Evolutionary conservation across 345 rosid species (phyloP).

Genomic region (Pugionium dolabratum): DNA sequence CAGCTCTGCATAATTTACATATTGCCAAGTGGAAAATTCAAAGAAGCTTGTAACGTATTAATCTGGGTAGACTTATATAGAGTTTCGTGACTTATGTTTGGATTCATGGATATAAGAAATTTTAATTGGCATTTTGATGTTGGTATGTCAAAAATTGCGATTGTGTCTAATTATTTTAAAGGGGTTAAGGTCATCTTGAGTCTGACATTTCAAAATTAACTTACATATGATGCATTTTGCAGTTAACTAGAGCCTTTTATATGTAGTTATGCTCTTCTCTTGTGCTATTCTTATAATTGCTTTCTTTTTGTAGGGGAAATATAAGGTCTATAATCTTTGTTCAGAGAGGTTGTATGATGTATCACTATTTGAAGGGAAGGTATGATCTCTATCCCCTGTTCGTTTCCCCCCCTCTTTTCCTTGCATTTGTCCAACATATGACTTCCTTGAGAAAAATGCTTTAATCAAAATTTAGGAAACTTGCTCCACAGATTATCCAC

Average conservation of each 20-base stretch:
- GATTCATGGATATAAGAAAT: no score
- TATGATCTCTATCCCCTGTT: conserved; percentile 23
- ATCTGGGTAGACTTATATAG: no score
- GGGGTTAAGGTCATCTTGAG: neutral
- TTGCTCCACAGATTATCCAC: neutral
- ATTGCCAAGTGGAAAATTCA: no score
- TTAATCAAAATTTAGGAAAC: neutral
- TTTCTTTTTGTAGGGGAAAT: conserved; percentile 60
- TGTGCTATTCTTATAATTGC: conserved; percentile 11
- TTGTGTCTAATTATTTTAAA: neutral
- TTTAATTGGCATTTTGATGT: neutral
- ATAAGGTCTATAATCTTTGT: conserved; percentile 90
- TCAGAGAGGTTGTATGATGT: conserved; percentile 90
- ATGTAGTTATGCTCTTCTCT: conserved; percentile 4
- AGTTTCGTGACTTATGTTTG: no score
- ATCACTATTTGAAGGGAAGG: conserved; percentile 89
- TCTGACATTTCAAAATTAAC: neutral
- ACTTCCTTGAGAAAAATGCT: neutral
- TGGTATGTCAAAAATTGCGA: conserved; percentile 1
- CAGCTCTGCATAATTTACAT: no score
- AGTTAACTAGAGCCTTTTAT: neutral
- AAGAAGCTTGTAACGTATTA: no score
- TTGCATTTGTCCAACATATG: conserved; percentile 16
- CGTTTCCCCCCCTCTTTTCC: neutral
- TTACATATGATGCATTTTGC: conserved; percentile 6